Evolutionary conservation across 495 filamentous ascomycete species (phyloP), one percentile per base, ranked within the genome.

Genomic region (Penicillium ochrochloron): DNA sequence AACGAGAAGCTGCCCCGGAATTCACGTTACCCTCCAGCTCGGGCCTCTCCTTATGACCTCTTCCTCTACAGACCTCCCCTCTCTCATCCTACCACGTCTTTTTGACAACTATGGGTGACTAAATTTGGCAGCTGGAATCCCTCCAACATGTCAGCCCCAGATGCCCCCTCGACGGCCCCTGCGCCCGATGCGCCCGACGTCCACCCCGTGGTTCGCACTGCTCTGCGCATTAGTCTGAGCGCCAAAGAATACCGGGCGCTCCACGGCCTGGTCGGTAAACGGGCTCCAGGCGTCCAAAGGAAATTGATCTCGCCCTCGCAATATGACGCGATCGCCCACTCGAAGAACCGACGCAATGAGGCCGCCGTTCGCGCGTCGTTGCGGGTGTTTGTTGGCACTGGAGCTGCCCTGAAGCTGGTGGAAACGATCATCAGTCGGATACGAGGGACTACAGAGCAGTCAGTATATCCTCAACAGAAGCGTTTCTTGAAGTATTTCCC

Each of bases 181-280:
- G 63, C 66, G 29, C 33, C 53, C 48, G 63, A 65, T 35, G 35
- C 33, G 10, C 48, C 50, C 15, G 68, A 69, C 34, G 33, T 76
- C 21, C 65, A 70, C 44, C 70, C 76, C 0, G 29, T 75, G 8
- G 63, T 79, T 33, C 91, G 90, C 76, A 93, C 92, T 76, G 88
- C 90, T 44, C 83, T 96, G 58, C 87, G 92, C 66, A 89, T 95
- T 76, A 92, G 89, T 61, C 85, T 97, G 51, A 93, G 89, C 75
- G 88, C 90, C 51, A 87, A 89, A 74, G 93, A 97, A 72, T 96
- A 97, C 77, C 85, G 89, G 64, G 80, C 88, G 3, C 85, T 97
- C 25, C 91, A 96, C 76, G 87, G 88, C 70, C 89, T 91, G 67
- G 84, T 92, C 37, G 83, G 90, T 59, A 91, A 88, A 64, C 88